Base-by-base conservation (phyloP, 1,284 basidiomycete genomes). In the Ganoderma meredithae region DNA sequence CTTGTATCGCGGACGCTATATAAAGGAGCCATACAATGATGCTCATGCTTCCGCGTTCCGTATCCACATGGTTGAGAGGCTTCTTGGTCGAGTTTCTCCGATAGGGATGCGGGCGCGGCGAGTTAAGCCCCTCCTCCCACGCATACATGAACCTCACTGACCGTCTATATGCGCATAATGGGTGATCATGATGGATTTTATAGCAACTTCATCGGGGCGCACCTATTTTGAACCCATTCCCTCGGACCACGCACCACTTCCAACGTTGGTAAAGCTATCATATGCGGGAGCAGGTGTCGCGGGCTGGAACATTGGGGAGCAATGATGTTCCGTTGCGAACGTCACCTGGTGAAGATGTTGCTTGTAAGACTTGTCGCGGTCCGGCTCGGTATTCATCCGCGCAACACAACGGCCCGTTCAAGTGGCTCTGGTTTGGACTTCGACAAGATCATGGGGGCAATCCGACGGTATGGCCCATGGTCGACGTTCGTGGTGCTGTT, bases 381-480 rank as follows among this genome's bases (percentile, higher is more conserved):
- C 65, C 65, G 65, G 27, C 10, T 36, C 7, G 61, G 4, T 4
- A 15, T 47, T 39, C 33, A 3, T 17, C n/a, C 44, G 61, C 17
- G 12, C 17, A n/a, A 41, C n/a, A 40, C 25, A 27, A 31, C 65
- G 65, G 65, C 22, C 65, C 65, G 65, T 44, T 9, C 17, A 25
- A 59, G 55, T 36, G 55, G 31, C 17, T 55, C 40, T 19, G 66
- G 52, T 44, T 13, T 25, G 53, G 3, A 3, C 41, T 43, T 62
- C 60, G 47, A 60, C 49, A 63, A 58, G 65, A 66, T 69, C 65
- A 66, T 66, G 68, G 40, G 62, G 36, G 58, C 25, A 63, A 15
- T 44, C 43, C 13, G 7, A 62, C 19, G 22, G 41, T 56, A 5
- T 22, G 27, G 27, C 13, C 52, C 8, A 53, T 31, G 52, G 7